Evolutionary conservation across 75 land plant species (phyloP).

Genomic region (Pinus albicaulis): DNA sequence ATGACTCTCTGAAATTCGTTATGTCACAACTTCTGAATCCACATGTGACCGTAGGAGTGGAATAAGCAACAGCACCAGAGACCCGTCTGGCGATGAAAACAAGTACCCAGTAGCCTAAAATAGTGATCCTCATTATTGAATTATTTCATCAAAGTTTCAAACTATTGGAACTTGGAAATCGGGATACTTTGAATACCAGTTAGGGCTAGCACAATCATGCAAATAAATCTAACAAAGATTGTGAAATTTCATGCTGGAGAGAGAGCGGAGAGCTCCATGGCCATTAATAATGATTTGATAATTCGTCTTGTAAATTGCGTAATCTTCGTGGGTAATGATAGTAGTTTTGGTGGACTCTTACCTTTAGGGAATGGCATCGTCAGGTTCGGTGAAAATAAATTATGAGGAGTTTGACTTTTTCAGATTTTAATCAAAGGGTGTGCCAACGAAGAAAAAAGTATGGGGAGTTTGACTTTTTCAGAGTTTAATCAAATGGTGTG

Average conservation of each 20-base stretch:
- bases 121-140: too few relatives aligned
- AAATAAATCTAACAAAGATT: neutral
- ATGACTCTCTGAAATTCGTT: conserved; percentile 18
- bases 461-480: too few relatives aligned
- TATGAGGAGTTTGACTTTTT: too few relatives aligned
- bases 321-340: neutral
- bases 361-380: conserved; percentile 8
- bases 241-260: too few relatives aligned
- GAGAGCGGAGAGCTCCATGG: neutral
- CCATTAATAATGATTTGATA: neutral
- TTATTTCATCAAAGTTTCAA: too few relatives aligned
- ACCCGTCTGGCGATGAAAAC: neutral
- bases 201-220: neutral
- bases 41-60: conserved; percentile 4
- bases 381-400: neutral
- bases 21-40: conserved; percentile 9
- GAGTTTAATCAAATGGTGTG: too few relatives aligned
- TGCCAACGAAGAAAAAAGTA: too few relatives aligned
- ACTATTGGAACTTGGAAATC: too few relatives aligned
- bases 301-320: neutral
- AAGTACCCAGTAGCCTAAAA: neutral
- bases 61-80: neutral
- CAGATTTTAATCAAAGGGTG: too few relatives aligned
- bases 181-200: neutral
- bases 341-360: neutral